Conservation (phyloP, 2,329 filamentous ascomycete genomes). For the Paradendryphiella salina region DNA sequence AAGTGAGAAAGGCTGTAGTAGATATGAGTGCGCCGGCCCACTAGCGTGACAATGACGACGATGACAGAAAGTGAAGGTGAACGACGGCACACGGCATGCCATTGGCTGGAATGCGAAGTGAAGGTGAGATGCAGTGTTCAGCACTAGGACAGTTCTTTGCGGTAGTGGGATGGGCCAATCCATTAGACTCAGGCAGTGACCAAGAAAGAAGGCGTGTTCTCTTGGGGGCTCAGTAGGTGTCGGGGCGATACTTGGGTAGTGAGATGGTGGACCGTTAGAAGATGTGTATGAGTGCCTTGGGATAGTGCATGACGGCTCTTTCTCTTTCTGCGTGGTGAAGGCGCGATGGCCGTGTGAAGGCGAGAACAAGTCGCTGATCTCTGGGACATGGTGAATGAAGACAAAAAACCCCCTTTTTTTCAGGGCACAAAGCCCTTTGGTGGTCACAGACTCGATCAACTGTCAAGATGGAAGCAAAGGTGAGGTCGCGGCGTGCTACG, state of each 20-base stretch:
- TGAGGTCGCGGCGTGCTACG: slow-evolving; percentile 16
- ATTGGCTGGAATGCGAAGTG: neutral
- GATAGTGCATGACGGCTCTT: neutral
- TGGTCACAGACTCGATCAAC: neutral
- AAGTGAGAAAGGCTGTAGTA: neutral
- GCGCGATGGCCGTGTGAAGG: slow-evolving; percentile 1
- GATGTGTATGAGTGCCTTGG: neutral
- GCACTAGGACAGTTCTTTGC: no score
- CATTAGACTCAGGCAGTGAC: no score
- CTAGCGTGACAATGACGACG: slow-evolving; percentile 8
- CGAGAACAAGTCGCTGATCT: neutral
- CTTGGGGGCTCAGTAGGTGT: no score
- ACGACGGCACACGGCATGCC: neutral
- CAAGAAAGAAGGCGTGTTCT: no score
- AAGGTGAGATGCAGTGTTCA: slow-evolving; percentile 2
- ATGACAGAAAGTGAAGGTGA: slow-evolving; percentile 18
- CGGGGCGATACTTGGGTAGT: no score
- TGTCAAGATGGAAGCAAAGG: slow-evolving; percentile 1
- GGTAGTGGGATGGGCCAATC: no score
- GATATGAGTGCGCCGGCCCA: neutral
- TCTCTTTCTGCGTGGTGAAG: neutral
- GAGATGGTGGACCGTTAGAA: no score
- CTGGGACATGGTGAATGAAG: neutral
- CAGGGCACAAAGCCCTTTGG: neutral
- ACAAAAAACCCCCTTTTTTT: neutral